Percentiles rank a stretch among this genome's conserved stretches.
These are phyloP conservation scores for Nyctanthes arbortristis DNA, from an alignment of 257 asterid genomes.

Conservation along the genomic window DNA sequence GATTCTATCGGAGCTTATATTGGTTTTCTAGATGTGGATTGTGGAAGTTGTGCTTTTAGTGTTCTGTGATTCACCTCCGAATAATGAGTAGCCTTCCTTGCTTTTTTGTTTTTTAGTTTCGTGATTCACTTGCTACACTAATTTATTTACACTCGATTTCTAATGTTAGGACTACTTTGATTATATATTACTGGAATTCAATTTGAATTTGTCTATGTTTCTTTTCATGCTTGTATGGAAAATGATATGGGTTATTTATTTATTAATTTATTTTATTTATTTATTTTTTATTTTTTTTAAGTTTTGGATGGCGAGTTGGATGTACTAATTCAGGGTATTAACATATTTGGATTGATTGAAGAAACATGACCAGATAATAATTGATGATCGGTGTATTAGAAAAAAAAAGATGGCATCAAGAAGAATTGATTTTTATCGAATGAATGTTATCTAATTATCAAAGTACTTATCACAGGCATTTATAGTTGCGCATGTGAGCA, in stretches of 20 bases:
- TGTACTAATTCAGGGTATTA: background rate
- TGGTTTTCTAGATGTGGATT: no score
- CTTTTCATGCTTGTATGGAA: background rate
- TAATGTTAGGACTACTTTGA: background rate
- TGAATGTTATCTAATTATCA: background rate
- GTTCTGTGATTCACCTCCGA: no score
- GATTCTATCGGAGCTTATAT: no score
- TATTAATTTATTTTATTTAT: no score
- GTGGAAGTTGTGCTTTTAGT: no score
- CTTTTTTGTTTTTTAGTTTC: background rate
- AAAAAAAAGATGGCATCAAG: background rate
- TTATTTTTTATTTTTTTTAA: no score
- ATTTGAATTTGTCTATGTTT: background rate
- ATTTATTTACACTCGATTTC: background rate
- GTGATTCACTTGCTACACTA: background rate
- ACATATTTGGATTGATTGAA: background rate
- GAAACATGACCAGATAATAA: background rate
- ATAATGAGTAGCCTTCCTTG: constrained; percentile 26
- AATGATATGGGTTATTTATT: constrained; percentile 4
- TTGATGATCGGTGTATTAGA: background rate
- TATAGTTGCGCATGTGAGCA: background rate
- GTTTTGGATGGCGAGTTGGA: background rate
- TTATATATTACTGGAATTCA: background rate
- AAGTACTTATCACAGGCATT: background rate
- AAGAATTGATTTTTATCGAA: background rate